These are phyloP conservation scores for Albizia julibrissin DNA, from an alignment of 306 rosid species.

Conservation along the genomic window DNA sequence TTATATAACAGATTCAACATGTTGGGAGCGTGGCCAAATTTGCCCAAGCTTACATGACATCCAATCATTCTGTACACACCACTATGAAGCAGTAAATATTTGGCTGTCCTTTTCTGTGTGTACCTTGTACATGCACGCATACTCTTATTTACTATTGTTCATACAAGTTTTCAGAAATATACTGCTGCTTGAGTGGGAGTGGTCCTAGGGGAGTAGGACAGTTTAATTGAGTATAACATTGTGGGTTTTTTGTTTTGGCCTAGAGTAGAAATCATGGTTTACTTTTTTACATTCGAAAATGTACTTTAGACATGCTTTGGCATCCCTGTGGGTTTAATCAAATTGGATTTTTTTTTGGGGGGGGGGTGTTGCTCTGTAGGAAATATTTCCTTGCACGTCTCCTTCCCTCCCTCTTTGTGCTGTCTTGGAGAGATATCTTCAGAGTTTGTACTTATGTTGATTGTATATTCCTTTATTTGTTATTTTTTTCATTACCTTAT, in stretches of 20 bases:
- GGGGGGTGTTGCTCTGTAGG: background rate
- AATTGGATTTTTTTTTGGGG: background rate
- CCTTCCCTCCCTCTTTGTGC: background rate
- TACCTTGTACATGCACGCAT: background rate
- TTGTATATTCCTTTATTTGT: conserved; percentile 24
- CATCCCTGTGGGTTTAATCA: background rate
- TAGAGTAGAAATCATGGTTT: background rate
- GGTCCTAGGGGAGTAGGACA: background rate
- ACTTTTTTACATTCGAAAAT: background rate
- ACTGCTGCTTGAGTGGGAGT: background rate
- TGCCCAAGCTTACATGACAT: background rate
- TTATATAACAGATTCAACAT: background rate
- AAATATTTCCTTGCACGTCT: background rate
- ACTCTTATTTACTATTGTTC: background rate
- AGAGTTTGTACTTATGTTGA: conserved; percentile 10
- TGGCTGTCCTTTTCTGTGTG: background rate
- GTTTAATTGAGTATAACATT: background rate
- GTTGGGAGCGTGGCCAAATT: background rate
- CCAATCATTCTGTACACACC: background rate
- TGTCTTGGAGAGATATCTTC: background rate
- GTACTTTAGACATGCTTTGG: background rate
- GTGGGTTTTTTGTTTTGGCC: background rate
- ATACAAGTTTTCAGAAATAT: background rate
- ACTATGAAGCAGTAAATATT: conserved; percentile 1
- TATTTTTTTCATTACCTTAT: conserved; percentile 14